These are phyloP conservation scores for Penicillium psychrofluorescens DNA, from an alignment of 495 filamentous ascomycete genomes.

Conservation along the genomic window DNA sequence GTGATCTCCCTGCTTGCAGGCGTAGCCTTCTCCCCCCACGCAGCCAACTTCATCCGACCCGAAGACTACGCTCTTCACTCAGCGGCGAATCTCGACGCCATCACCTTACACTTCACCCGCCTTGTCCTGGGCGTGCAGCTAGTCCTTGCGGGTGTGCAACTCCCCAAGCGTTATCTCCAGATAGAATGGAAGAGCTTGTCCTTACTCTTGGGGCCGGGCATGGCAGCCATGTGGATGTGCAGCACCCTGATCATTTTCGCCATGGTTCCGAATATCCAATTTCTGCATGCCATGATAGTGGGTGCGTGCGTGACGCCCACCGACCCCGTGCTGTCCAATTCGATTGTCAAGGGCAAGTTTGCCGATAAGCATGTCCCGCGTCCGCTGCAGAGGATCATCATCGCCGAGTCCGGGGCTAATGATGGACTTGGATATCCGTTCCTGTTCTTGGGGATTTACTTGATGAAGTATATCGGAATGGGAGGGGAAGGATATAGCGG, in stretches of 20 bases:
- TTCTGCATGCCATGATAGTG: slow-evolving; percentile 72
- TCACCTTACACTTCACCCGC: slow-evolving; percentile 78
- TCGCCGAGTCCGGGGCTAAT: slow-evolving; percentile 86
- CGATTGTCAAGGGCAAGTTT: slow-evolving; percentile 90
- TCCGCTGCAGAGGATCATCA: slow-evolving; percentile 75
- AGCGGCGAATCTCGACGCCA: slow-evolving; percentile 47
- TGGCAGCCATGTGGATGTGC: slow-evolving; percentile 83
- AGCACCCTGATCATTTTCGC: slow-evolving; percentile 75
- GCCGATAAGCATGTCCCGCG: slow-evolving; percentile 85
- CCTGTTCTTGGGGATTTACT: slow-evolving; percentile 74
- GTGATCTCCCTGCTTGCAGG: slow-evolving; percentile 82
- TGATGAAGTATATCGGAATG: slow-evolving; percentile 66
- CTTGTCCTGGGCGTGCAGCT: slow-evolving; percentile 89
- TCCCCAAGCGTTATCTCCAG: slow-evolving; percentile 79
- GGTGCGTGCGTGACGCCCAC: slow-evolving; percentile 86
- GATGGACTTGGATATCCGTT: slow-evolving; percentile 94
- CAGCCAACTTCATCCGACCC: slow-evolving; percentile 68
- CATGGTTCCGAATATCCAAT: slow-evolving; percentile 62
- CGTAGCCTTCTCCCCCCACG: slow-evolving; percentile 69
- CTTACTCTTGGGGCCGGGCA: slow-evolving; percentile 75
- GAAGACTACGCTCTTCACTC: slow-evolving; percentile 66
- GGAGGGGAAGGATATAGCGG: slow-evolving; percentile 50
- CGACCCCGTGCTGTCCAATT: slow-evolving; percentile 82
- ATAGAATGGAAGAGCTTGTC: slow-evolving; percentile 74
- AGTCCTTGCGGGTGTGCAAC: slow-evolving; percentile 80